Percentiles rank a stretch among this genome's conserved stretches.
These are phyloP conservation scores for Rachicladosporium sp. DNA, from an alignment of 2,329 filamentous ascomycete genomes.

Conservation along the genomic window DNA sequence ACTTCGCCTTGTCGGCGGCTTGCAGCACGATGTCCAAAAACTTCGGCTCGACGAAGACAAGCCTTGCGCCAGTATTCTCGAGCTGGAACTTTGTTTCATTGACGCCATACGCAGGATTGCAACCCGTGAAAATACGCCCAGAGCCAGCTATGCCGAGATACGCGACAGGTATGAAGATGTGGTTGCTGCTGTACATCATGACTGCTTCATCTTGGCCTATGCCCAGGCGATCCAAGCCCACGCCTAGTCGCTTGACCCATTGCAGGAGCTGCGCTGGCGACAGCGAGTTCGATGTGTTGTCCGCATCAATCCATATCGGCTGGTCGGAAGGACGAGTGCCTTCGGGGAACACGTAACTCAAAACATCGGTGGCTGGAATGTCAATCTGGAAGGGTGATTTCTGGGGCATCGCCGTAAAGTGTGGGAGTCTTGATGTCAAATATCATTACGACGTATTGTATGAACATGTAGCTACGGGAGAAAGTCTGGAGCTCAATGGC, in stretches of 20 bases:
- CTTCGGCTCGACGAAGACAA: constrained; percentile 58
- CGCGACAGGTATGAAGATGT: constrained; percentile 43
- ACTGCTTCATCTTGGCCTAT: constrained; percentile 38
- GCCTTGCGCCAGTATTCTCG: constrained; percentile 62
- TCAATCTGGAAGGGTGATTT: constrained; percentile 36
- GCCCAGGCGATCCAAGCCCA: constrained; percentile 34
- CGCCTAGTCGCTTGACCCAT: constrained; percentile 39
- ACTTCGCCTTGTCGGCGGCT: constrained; percentile 57
- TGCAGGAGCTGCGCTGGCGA: constrained; percentile 35
- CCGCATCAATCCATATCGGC: constrained; percentile 42
- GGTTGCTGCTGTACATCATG: constrained; percentile 42
- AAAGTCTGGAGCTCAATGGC: no score
- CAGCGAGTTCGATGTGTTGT: constrained; percentile 30
- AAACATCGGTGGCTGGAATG: constrained; percentile 34
- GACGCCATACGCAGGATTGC: constrained; percentile 74
- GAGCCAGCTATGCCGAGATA: constrained; percentile 43
- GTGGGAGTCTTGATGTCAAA: neutral
- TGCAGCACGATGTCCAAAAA: constrained; percentile 52
- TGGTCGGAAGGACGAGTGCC: constrained; percentile 25
- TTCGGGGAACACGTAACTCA: constrained; percentile 23
- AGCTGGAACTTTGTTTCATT: constrained; percentile 79
- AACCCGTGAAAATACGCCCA: constrained; percentile 43
- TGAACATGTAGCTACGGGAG: no score
- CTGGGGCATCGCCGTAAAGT: constrained; percentile 28
- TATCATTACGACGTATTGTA: neutral